These are phyloP conservation scores for Luffa acutangula DNA, from an alignment of 306 rosid genomes.

Conservation along the genomic window DNA sequence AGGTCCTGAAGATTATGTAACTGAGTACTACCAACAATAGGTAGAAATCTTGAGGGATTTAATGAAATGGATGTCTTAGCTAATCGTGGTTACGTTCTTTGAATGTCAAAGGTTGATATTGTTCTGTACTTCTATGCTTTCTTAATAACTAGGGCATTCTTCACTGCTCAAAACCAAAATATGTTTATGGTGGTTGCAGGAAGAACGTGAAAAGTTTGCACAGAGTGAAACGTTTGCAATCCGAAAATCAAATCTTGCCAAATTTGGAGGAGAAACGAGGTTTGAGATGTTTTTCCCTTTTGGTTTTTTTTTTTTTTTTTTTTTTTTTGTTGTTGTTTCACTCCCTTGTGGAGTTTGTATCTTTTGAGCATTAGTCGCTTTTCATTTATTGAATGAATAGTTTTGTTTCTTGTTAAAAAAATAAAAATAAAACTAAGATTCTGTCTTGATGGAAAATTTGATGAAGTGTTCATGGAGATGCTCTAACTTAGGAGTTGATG, in stretches of 20 bases:
- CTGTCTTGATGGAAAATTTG: too few relatives aligned
- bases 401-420: too few relatives aligned
- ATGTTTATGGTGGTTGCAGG: slow-evolving; percentile 35
- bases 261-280: neutral
- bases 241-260: slow-evolving; percentile 76
- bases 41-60: slow-evolving; percentile 92
- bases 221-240: slow-evolving; percentile 88
- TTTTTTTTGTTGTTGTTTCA: too few relatives aligned
- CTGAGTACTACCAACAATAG: slow-evolving; percentile 94
- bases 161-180: slow-evolving; percentile 15
- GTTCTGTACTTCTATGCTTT: neutral
- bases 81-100: slow-evolving; percentile 72
- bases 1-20: slow-evolving; percentile 80
- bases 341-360: too few relatives aligned
- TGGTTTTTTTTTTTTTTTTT: too few relatives aligned
- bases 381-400: too few relatives aligned
- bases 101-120: slow-evolving; percentile 72
- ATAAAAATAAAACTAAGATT: too few relatives aligned
- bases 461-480: too few relatives aligned
- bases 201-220: slow-evolving; percentile 74
- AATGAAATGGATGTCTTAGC: slow-evolving; percentile 92
- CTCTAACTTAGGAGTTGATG: too few relatives aligned
- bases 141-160: neutral
- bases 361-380: too few relatives aligned
- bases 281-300: too few relatives aligned